Conservation (phyloP, 1,284 basidiomycete species). For the Paramarasmius palmivorus region DNA sequence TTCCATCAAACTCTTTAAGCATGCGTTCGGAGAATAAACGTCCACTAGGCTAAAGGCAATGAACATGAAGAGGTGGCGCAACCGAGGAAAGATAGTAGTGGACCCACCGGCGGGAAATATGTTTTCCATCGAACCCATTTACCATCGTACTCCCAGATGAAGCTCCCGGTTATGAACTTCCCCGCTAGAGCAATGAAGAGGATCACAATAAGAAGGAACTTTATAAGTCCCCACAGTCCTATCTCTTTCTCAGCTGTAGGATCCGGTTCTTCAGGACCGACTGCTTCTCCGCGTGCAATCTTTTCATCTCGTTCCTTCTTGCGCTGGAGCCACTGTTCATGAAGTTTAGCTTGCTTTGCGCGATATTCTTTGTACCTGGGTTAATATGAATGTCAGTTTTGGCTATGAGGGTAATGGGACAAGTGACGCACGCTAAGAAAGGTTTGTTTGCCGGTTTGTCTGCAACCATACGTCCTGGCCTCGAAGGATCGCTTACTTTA, state of each 20-base stretch:
- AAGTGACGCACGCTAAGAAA: constrained; percentile 68
- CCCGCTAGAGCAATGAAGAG: constrained; percentile 61
- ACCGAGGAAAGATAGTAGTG: constrained; percentile 17
- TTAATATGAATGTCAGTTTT: constrained; percentile 16
- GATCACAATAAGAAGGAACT: constrained; percentile 61
- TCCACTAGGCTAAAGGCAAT: constrained; percentile 47
- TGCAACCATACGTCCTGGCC: constrained; percentile 66
- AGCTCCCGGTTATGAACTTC: constrained; percentile 81
- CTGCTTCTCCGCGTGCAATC: constrained; percentile 70
- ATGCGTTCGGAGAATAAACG: constrained; percentile 72
- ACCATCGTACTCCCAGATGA: constrained; percentile 74
- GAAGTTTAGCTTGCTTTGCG: constrained; percentile 57
- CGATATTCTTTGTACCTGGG: constrained; percentile 70
- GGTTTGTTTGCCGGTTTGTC: constrained; percentile 79
- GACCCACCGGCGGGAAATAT: constrained; percentile 62
- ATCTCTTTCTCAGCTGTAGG: constrained; percentile 70
- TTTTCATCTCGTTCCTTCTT: constrained; percentile 72
- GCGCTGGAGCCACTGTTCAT: constrained; percentile 67
- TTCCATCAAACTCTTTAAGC: constrained; percentile 78
- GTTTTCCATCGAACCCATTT: constrained; percentile 51
- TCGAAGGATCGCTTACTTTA: constrained; percentile 54
- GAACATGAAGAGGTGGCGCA: constrained; percentile 21
- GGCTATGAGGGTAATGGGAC: constrained; percentile 7
- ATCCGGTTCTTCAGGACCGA: constrained; percentile 70
- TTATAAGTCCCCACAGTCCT: constrained; percentile 62